Base-by-base conservation (phyloP, 495 filamentous ascomycete species). In the Collariella sp. region DNA sequence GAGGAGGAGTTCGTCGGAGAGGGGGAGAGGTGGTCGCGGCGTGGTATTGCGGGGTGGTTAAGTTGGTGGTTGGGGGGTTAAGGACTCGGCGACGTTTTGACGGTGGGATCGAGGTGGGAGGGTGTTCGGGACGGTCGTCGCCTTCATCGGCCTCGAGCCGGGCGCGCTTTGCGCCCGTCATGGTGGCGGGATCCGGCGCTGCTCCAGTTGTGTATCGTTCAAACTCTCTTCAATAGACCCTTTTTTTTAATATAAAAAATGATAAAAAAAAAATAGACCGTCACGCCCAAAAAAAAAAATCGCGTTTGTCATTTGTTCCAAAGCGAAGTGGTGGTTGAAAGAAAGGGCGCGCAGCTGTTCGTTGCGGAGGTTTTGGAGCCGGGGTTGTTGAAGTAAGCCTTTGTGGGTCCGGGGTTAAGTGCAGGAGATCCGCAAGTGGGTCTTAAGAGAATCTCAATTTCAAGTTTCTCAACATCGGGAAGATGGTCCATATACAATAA, bases 1-100 rank as follows among this genome's bases (percentile, higher is more conserved):
- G 35, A 97, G 71, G 33, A 95, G 77, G 40, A 97, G 77, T 65
- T 98, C 93, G 69, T 96, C 85, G 50, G 89, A 94, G 47, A 98
- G 75, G 67, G 67, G 26, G 87, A 73, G 35, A 79, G 60, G 7
- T 67, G 59, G 62, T 80, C 78, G 33, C 38, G 43, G 19, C 46
- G 51, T 10, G 50, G 11, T 13, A 5, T 12, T 16, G 11, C 16
- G n/a, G 20, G 2, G 23, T 23, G 20, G 24, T 43, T 26, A 35
- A 19, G 38, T 31, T 43, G n/a, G 52, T 18, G 19, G 19, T 9
- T 1, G 19, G 15, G 13, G 26, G 34, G 34, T 7, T 2, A 18
- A 20, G 31, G 6, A 44, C 19, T 1, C 39, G 49, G 34, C 20
- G 48, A 2, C 48, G 48, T 23, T 48, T 48, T 6, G 18, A 2